phyloP scores from a whole-genome alignment of 2,329 filamentous ascomycete species.

The Emmonsiellopsis sp. region DNA sequence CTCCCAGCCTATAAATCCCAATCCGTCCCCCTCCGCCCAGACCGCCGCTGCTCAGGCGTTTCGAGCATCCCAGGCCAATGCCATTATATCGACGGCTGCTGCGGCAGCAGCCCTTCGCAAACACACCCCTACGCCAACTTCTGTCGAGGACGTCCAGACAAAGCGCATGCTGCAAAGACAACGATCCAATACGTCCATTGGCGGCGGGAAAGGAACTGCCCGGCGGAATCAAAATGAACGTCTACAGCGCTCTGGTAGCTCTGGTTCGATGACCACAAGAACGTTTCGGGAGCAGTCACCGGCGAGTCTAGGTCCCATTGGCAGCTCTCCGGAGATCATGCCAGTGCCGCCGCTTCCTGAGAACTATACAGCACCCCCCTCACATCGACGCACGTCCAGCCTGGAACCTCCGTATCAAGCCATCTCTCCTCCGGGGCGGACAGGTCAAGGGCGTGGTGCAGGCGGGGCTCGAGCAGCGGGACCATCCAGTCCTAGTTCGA shows the following conservation, averaged over 20 bases:
- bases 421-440: constrained; percentile 31
- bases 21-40: constrained; percentile 63
- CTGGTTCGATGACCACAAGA: constrained; percentile 76
- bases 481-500: constrained; percentile 7
- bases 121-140: constrained; percentile 66
- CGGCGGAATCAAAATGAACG: constrained; percentile 29
- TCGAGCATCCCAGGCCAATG: constrained; percentile 54
- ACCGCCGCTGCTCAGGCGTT: constrained; percentile 77
- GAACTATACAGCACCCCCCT: constrained; percentile 26
- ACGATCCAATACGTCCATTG: constrained; percentile 60
- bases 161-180: constrained; percentile 71
- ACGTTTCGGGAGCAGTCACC: constrained; percentile 75
- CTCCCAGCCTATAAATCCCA: constrained; percentile 50
- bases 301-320: constrained; percentile 33
- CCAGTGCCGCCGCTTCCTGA: constrained; percentile 67
- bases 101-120: constrained; percentile 77
- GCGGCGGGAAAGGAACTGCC: constrained; percentile 34
- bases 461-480: not conserved
- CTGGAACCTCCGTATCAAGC: constrained; percentile 41
- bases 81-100: constrained; percentile 69
- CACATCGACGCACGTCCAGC: constrained; percentile 39
- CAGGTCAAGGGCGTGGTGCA: constrained; percentile 24
- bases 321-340: constrained; percentile 43
- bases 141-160: constrained; percentile 74
- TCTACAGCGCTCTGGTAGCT: constrained; percentile 59